These are phyloP conservation scores for Neurospora sp. DNA, from an alignment of 495 filamentous ascomycete genomes.

Conservation along the genomic window DNA sequence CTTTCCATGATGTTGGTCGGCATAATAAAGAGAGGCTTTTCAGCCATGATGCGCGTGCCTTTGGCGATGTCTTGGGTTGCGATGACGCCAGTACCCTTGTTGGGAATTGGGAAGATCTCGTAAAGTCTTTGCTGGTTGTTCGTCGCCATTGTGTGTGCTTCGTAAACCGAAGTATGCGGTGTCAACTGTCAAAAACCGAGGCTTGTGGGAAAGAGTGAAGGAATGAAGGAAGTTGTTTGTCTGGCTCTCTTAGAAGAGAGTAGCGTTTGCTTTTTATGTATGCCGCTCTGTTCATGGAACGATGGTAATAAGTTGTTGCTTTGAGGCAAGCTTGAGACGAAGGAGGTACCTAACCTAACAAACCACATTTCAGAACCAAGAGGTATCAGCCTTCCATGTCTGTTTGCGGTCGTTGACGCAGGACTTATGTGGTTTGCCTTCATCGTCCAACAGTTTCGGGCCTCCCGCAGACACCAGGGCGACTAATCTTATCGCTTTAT, in stretches of 20 bases:
- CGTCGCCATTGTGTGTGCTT: not conserved
- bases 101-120: not conserved
- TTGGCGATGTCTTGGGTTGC: conserved; percentile 20
- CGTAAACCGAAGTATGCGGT: not conserved
- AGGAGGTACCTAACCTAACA: not conserved
- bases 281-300: not conserved
- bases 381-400: not conserved
- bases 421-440: not conserved
- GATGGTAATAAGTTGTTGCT: not conserved
- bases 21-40: conserved; percentile 17
- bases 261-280: not conserved
- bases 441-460: not conserved
- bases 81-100: conserved; percentile 23
- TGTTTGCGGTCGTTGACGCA: not conserved
- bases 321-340: not conserved
- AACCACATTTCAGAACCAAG: not conserved
- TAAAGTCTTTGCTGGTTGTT: not conserved
- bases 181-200: not conserved
- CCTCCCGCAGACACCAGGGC: not conserved
- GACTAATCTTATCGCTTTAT: not conserved
- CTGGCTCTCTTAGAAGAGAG: not conserved
- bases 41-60: conserved; percentile 25
- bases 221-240: not conserved
- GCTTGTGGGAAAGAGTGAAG: not conserved
- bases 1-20: not conserved